Evolutionary conservation across 805 yeast species (phyloP), one percentile per base, ranked within the genome.

Genomic region (Candida wancherniae): DNA sequence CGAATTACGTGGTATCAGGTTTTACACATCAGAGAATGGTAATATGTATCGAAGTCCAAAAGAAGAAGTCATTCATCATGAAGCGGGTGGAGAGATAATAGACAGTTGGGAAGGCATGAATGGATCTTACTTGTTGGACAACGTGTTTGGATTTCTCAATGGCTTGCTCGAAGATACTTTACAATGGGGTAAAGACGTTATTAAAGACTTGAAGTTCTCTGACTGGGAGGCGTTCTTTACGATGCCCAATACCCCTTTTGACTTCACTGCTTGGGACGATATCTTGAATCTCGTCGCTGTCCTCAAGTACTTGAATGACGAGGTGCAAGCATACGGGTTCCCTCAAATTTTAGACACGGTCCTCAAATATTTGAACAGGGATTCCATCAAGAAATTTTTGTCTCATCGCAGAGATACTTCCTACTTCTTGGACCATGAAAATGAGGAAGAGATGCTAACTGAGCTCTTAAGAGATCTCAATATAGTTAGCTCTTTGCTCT

Each of bases 211-310:
- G 6, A 45, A 57, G 1, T 59, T 66, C 37, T 57, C 63, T 8
- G 60, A 63, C 9, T 71, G 83, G 66, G 39, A 77, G 10, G 54
- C 63, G 2, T 63, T 74, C 21, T 49, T 80, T 6, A 61, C 70
- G 2, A 46, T 77, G 33, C 56, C 65, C 6, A 69, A 75, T 32
- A 70, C 74, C 2, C 81, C 90, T 0, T 80, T 66, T 50, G 87
- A 82, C 45, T 77, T 69, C 42, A 63, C 71, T 4, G 57, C 67
- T 20, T 75, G 85, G 1, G 69, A 68, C 37, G 73, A 78, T 0
- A 54, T 76, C 40, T 61, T 67, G 22, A 72, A 77, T 13, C 53
- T 76, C 18, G 60, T 73, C 19, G 76, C 75, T 15, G 69, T 77
- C 1, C 57, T 80, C 24, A 75, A 72, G 43, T 64, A 65, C 28